A percentile compares a stretch with the other conserved stretches of the same genome.
Evolutionary conservation across 2,329 filamentous ascomycete genomes (phyloP).

Genomic region (Scolecobasidium constrictum): DNA sequence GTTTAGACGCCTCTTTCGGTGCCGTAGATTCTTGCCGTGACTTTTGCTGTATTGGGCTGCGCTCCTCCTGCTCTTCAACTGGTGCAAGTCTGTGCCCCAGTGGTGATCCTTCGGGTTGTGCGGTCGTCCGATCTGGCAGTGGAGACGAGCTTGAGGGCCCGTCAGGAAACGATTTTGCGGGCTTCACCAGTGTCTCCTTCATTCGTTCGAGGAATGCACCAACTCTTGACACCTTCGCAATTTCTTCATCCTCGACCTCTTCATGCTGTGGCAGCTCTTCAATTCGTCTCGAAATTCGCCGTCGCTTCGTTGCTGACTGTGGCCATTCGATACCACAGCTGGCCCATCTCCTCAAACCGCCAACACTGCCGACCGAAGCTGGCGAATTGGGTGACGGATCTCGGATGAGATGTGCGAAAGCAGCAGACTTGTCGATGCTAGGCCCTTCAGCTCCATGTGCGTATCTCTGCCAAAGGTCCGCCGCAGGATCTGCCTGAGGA

Average conservation of each 20-base stretch:
- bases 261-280: conserved; percentile 16
- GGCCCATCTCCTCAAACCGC: conserved; percentile 36
- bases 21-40: not conserved
- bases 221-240: conserved; percentile 18
- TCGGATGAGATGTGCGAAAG: conserved; percentile 31
- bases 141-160: conserved; percentile 37
- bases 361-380: conserved; percentile 33
- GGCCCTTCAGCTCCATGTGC: conserved; percentile 12
- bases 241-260: conserved; percentile 13
- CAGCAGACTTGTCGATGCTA: conserved; percentile 3
- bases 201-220: conserved; percentile 31
- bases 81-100: not conserved
- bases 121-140: conserved; percentile 20
- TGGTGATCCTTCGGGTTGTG: not conserved
- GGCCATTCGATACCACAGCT: conserved; percentile 41
- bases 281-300: conserved; percentile 16
- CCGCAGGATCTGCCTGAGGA: conserved; percentile 35
- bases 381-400: conserved; percentile 35
- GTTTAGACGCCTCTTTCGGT: not conserved
- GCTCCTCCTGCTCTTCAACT: not conserved
- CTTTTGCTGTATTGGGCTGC: not conserved
- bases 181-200: conserved; percentile 30
- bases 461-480: conserved; percentile 37
- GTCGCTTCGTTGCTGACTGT: conserved; percentile 28
- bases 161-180: conserved; percentile 16